Evolutionary conservation across 306 rosid species (phyloP).

Genomic region (Luffa aegyptiaca): DNA sequence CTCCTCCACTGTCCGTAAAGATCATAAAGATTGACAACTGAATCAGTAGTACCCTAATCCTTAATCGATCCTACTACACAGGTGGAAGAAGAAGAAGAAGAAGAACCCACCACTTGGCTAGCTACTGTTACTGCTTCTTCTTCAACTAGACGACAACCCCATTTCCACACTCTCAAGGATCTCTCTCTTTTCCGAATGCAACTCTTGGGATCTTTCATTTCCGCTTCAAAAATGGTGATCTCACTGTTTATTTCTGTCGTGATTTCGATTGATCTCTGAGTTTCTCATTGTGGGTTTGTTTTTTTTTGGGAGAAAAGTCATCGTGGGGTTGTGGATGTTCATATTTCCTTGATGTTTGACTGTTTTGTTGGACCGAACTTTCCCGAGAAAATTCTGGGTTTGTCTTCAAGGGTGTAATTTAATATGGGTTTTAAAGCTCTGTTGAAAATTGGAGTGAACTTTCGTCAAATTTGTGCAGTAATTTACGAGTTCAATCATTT

Average conservation of each 20-base stretch:
- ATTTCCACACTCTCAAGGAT: not conserved
- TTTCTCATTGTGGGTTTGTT: not conserved
- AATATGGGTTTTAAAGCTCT: not conserved
- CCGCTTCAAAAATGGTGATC: not conserved
- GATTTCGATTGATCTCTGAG: not conserved
- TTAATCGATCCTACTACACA: not conserved
- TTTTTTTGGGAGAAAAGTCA: not conserved
- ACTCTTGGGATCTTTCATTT: not conserved
- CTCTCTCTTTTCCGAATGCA: not conserved
- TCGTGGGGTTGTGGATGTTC: not conserved
- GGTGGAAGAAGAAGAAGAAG: not conserved
- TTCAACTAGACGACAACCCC: not conserved
- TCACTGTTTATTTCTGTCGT: not conserved
- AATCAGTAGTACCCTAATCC: not conserved
- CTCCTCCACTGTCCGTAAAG: not conserved
- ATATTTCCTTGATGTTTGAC: not conserved
- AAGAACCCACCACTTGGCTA: slow-evolving; percentile 1
- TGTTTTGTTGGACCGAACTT: not conserved
- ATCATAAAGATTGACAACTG: not conserved
- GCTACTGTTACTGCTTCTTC: not conserved
- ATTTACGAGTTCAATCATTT: not conserved
- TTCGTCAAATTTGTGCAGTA: not conserved
- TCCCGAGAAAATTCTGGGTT: slow-evolving; percentile 9
- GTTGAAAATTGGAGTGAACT: not conserved
- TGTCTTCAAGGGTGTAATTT: not conserved